A percentile compares a stretch with the other conserved stretches of the same genome.
Evolutionary conservation across 345 rosid species (phyloP).

Genomic region (Citrus unshiu): DNA sequence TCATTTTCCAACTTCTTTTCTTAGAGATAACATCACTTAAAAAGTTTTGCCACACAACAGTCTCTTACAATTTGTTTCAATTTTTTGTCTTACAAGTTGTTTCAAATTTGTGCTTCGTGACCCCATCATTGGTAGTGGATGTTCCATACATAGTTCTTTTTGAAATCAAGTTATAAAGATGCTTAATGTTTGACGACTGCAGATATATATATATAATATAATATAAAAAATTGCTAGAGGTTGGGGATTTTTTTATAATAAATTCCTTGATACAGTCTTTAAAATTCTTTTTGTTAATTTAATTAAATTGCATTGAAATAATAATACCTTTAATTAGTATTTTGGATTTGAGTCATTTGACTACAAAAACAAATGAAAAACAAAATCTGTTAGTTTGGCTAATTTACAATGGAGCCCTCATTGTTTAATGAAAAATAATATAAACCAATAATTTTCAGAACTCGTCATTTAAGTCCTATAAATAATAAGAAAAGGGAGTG

Average conservation of each 20-base stretch:
- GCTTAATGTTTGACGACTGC: too few relatives aligned
- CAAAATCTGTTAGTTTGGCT: neutral
- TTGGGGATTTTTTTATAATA: too few relatives aligned
- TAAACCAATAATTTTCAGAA: neutral
- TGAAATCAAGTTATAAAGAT: neutral
- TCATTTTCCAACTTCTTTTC: neutral
- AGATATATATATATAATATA: too few relatives aligned
- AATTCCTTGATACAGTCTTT: too few relatives aligned
- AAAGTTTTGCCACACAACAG: too few relatives aligned
- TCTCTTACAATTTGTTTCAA: neutral
- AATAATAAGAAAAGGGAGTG: neutral
- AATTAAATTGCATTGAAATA: too few relatives aligned
- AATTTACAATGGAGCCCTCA: neutral
- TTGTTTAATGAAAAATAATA: neutral
- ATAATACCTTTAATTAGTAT: too few relatives aligned
- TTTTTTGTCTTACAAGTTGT: too few relatives aligned
- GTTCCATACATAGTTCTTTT: neutral
- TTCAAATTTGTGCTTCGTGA: neutral
- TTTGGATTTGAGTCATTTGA: too few relatives aligned
- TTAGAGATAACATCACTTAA: neutral
- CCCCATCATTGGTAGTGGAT: neutral
- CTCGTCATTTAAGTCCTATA: neutral
- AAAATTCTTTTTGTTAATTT: too few relatives aligned
- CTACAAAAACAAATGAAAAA: too few relatives aligned
- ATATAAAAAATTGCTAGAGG: too few relatives aligned